These are phyloP conservation scores for Penicillium aurantiogriseum DNA, from an alignment of 2,329 filamentous ascomycete genomes.

Conservation along the genomic window DNA sequence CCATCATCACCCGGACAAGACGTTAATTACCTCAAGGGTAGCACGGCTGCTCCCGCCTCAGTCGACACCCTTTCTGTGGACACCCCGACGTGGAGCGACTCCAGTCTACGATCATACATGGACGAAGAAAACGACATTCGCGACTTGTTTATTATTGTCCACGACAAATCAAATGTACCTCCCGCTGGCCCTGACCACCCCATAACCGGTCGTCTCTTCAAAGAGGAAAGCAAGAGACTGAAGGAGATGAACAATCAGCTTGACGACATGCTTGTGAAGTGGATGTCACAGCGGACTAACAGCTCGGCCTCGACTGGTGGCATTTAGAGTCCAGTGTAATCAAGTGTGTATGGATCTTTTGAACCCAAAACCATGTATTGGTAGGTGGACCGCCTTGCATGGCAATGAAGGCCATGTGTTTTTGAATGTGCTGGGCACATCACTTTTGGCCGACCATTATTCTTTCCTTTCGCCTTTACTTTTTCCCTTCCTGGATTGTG, in stretches of 20 bases:
- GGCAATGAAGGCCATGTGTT: conserved; percentile 4
- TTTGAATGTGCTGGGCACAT: conserved; percentile 25
- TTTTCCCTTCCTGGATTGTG: conserved; percentile 11
- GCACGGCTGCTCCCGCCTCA: conserved; percentile 49
- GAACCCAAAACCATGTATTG: conserved; percentile 12
- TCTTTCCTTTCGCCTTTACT: conserved; percentile 14
- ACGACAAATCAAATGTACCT: conserved; percentile 81
- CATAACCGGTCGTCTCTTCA: conserved; percentile 74
- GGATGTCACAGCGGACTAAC: conserved; percentile 56
- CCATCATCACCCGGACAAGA: conserved; percentile 51
- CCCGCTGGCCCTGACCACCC: conserved; percentile 83
- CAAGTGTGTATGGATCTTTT: conserved; percentile 13
- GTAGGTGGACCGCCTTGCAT: conserved; percentile 10
- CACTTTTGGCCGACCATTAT: conserved; percentile 11
- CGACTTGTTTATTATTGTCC: conserved; percentile 85
- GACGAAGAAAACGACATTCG: conserved; percentile 86
- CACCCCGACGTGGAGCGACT: conserved; percentile 78
- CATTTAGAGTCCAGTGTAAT: conserved; percentile 24
- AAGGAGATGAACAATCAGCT: conserved; percentile 86
- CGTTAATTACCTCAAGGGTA: conserved; percentile 29
- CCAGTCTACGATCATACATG: conserved; percentile 81
- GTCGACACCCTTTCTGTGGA: conserved; percentile 56
- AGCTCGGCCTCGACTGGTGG: conserved; percentile 8
- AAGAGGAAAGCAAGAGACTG: conserved; percentile 80
- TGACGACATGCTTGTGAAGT: conserved; percentile 80